These are phyloP conservation scores for Candida sp. DNA, from an alignment of 1,139 yeast genomes.

Conservation along the genomic window DNA sequence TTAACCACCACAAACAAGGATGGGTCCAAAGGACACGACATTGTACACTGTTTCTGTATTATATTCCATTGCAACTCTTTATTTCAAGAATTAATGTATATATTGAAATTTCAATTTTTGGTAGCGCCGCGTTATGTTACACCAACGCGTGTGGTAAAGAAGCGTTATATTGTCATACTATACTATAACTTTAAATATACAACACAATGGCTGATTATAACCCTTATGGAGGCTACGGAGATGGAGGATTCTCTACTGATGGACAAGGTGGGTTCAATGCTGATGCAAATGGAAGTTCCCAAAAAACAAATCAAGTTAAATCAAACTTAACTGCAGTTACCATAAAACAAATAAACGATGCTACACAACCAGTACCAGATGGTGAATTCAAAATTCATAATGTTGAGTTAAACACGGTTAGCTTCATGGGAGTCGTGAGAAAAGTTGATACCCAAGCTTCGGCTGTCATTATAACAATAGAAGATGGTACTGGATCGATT, in stretches of 20 bases:
- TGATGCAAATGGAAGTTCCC: slow-evolving; percentile 24
- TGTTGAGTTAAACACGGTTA: slow-evolving; percentile 56
- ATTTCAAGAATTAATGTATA: too few species aligned
- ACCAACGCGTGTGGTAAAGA: neutral
- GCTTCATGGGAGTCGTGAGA: slow-evolving; percentile 65
- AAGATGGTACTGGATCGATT: slow-evolving; percentile 82
- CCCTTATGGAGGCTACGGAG: slow-evolving; percentile 18
- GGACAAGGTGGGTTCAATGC: slow-evolving; percentile 32
- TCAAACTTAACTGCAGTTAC: slow-evolving; percentile 75
- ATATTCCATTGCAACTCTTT: too few species aligned
- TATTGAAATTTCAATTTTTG: too few species aligned
- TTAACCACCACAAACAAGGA: too few species aligned
- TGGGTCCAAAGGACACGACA: too few species aligned
- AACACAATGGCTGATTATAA: slow-evolving; percentile 4
- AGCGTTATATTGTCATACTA: neutral
- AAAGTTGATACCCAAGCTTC: slow-evolving; percentile 55
- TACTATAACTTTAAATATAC: neutral
- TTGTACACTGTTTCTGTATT: too few species aligned
- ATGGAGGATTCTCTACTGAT: slow-evolving; percentile 28
- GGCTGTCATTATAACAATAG: slow-evolving; percentile 55
- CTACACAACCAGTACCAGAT: slow-evolving; percentile 66
- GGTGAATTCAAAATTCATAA: slow-evolving; percentile 71
- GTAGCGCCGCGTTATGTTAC: neutral
- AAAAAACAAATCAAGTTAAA: slow-evolving; percentile 31
- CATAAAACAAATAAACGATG: slow-evolving; percentile 70